Base-by-base conservation (phyloP, 352 stramenopile species). In the Globisporangium spiculum region DNA sequence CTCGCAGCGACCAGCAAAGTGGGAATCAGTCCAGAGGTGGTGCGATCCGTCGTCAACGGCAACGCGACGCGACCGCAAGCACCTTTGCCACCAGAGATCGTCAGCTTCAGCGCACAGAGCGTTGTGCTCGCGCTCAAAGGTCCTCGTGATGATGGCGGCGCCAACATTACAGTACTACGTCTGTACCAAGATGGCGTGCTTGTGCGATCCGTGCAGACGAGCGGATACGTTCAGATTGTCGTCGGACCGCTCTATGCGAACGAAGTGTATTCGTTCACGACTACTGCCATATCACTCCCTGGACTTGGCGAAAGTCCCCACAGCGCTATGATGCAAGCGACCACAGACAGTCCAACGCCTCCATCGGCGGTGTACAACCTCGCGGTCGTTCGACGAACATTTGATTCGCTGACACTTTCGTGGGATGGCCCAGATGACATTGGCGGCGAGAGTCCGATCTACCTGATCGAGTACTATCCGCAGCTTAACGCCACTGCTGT, bases 101-200 rank as follows among this genome's bases (percentile, higher is more conserved):
- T 75, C 0, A 75, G 52, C 5, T 50, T 66, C 18, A 71, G 67
- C 6, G 52, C 72, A 20, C 80, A 86, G 56, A 81, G 54, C 9
- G 71, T 81, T 16, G 66, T 75, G 1, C 59, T 89, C 0, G 71
- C 66, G 12, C 50, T 91, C 0, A 74, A 69, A 63, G 46, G 78
- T 4, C 79, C 83, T 1, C 24, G 66, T 22, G 79, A 91, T 48
- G 72, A 72, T 24, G 83, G 83, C 36, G 79, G 79, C 10, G 52
- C 78, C 3, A n/a, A 70, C 0, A 63, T 91, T 7, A 75, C 73
- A 3, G 30, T 41, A 1, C 63, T 88, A 2, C 26, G 67, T 4
- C 48, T 91, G 9, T 89, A 84, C 57, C 81, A 81, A 68, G 69
- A 91, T 60, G 78, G 69, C 12, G 52, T 72, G 5, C 68, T 75